A percentile compares a stretch with the other conserved stretches of the same genome.
Conservation (phyloP, 208 protist species). For the Trypanosoma platydactyli region DNA sequence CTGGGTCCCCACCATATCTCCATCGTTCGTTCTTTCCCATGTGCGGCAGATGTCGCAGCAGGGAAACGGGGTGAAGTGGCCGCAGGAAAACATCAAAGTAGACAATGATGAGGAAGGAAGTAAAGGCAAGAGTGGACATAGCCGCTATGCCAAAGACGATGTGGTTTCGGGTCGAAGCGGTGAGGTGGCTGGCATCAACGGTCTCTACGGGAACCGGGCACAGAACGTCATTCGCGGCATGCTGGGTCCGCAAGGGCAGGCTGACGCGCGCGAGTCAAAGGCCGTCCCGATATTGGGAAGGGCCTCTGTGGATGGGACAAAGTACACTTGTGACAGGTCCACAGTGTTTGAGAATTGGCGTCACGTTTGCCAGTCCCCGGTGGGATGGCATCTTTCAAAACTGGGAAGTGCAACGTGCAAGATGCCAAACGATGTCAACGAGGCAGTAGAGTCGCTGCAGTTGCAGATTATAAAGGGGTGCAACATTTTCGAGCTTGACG, state of each 20-base stretch:
- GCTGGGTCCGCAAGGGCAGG: conserved; percentile 76
- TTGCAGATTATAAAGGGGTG: conserved; percentile 89
- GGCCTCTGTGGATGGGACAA: conserved; percentile 68
- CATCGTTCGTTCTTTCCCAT: neutral
- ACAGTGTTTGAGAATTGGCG: conserved; percentile 87
- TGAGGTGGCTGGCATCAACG: conserved; percentile 71
- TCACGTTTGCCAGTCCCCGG: conserved; percentile 63
- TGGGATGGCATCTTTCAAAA: conserved; percentile 83
- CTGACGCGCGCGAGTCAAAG: conserved; percentile 74
- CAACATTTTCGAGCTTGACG: conserved; percentile 89
- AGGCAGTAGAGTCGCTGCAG: conserved; percentile 86
- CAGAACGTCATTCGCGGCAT: conserved; percentile 81
- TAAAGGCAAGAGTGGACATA: conserved; percentile 1
- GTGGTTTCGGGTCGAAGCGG: conserved; percentile 26
- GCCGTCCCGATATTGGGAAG: conserved; percentile 79
- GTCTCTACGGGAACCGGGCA: conserved; percentile 75
- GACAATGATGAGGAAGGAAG: conserved; percentile 5
- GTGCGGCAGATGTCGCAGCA: conserved; percentile 4
- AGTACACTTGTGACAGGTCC: conserved; percentile 77
- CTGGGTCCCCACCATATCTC: neutral
- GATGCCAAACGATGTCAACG: conserved; percentile 80
- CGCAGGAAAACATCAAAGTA: neutral
- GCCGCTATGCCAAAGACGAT: conserved; percentile 2
- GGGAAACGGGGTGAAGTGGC: neutral
- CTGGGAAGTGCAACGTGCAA: conserved; percentile 83